Base-by-base conservation (phyloP, 179 eudicot species). In the Beta macrorhiza region DNA sequence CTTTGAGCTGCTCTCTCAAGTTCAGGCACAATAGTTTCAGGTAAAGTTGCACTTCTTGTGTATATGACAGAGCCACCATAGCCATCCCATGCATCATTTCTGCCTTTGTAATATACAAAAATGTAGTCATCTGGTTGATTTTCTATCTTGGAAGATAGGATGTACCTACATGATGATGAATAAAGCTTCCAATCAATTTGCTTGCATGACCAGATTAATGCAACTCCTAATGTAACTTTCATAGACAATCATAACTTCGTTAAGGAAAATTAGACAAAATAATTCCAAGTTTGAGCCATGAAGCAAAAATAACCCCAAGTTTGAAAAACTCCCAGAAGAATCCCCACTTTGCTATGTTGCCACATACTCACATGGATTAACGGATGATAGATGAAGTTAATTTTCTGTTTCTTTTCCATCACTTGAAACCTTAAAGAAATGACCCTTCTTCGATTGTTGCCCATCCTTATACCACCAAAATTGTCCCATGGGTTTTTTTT, bases 71-170 rank as follows among this genome's bases (percentile, higher is more conserved):
- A 90, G 5, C 99, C 99, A 57, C 99, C 99, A 67, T 96, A 96
- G 37, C 99, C 99, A 84, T 96, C 98, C 99, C 99, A 96, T 45
- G 99, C 99, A 55, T 96, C 99, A 68, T 96, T 96, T 70, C 90
- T 91, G 11, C 99, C 99, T 76, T 91, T 82, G 70, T 96, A 96
- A 84, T 96, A 96, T 9, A 96, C 95, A 58, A 96, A 94, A 81
- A 94, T 29, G 76, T 96, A 96, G 86, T 96, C 99, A 67, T 94
- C 99, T 55, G 92, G 92, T 77, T 89, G 87, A 83, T 91, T 92
- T 84, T 96, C 93, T 76, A 91, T 82, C 84, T 91, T 88, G 52
- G 98, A 89, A 13, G 99, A 94, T 77, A 96, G 79, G 78, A 96
- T 88, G 83, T 91, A 96, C 99, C 99, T 96, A 86, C 67, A 80